Evolutionary conservation across 2,329 filamentous ascomycete species (phyloP), one percentile per base, ranked within the genome.

Genomic region (Calonectria multiphialidica): DNA sequence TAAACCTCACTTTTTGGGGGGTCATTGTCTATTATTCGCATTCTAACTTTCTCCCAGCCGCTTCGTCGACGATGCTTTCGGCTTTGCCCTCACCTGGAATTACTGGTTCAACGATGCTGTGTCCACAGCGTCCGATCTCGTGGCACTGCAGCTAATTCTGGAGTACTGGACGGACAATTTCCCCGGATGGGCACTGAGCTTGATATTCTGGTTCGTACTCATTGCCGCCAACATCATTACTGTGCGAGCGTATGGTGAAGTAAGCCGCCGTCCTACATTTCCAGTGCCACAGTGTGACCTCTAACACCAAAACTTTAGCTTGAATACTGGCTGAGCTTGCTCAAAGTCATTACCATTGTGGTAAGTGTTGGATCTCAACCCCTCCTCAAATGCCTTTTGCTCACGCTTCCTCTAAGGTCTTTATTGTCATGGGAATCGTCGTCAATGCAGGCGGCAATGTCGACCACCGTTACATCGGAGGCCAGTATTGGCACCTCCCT

Each of bases 21-120:
- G n/a, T n/a, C n/a, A n/a, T 50, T 23, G 13, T 42, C 16, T 30
- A 9, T n/a, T 47, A 13, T 16, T 13, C 18, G 33, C 7, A 53
- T 8, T 15, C 66, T 76, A 63, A 75, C 1, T 5, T 5, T 66
- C 28, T 49, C 0, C 2, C 9, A 80, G 78, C 10, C 85, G 88
- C 57, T 90, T 88, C 70, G 86, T 90, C 13, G 88, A 90, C 75
- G 87, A 89, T 75, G 86, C 87, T 1, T 86, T 89, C 73, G 88
- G 88, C 1, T 90, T 90, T 72, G 87, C 88, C 3, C 79, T 89
- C 35, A 89, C 88, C 0, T 90, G 88, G 89, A 90, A 90, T 75
- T 90, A 90, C 80, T 93, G 90, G 90, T 92, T 92, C 77, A 92
- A 93, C 79, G 90, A 93, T 81, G 91, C 90, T 30, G 82, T 84